These are phyloP conservation scores for Abrus pulchellus DNA, from an alignment of 306 rosid species.

Conservation along the genomic window DNA sequence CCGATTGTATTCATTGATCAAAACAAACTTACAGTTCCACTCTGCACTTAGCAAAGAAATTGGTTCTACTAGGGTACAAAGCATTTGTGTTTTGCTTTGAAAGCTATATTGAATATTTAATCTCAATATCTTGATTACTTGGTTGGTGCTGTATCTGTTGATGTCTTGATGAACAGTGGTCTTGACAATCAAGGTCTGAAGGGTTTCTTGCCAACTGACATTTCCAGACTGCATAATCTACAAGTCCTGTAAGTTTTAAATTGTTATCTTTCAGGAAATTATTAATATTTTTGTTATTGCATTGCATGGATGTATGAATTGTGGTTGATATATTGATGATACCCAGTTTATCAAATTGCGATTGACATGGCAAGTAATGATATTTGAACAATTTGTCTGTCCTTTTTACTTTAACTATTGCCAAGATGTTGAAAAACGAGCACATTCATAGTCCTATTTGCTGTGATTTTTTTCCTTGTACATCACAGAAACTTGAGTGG, in stretches of 20 bases:
- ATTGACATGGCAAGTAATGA: conserved; percentile 11
- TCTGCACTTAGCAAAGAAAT: conserved; percentile 19
- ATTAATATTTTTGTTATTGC: conserved; percentile 15
- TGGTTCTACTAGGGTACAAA: conserved; percentile 31
- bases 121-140: conserved; percentile 45
- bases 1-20: conserved; percentile 18
- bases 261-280: conserved; percentile 28
- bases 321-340: conserved; percentile 13
- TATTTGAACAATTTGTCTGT: conserved; percentile 24
- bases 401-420: conserved; percentile 4
- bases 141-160: conserved; percentile 53
- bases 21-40: conserved; percentile 34
- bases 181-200: conserved; percentile 94
- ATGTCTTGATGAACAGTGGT: conserved; percentile 73
- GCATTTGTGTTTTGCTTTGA: conserved; percentile 25
- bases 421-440: conserved; percentile 14
- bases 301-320: conserved; percentile 23
- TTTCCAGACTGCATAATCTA: conserved; percentile 77
- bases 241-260: conserved; percentile 77
- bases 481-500: conserved; percentile 89
- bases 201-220: conserved; percentile 81
- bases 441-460: conserved; percentile 45
- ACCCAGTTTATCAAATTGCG: conserved; percentile 32
- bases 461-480: conserved; percentile 40
- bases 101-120: conserved; percentile 43